Evolutionary conservation across 2,329 filamentous ascomycete species (phyloP).

Genomic region (Diaporthe ampelina): DNA sequence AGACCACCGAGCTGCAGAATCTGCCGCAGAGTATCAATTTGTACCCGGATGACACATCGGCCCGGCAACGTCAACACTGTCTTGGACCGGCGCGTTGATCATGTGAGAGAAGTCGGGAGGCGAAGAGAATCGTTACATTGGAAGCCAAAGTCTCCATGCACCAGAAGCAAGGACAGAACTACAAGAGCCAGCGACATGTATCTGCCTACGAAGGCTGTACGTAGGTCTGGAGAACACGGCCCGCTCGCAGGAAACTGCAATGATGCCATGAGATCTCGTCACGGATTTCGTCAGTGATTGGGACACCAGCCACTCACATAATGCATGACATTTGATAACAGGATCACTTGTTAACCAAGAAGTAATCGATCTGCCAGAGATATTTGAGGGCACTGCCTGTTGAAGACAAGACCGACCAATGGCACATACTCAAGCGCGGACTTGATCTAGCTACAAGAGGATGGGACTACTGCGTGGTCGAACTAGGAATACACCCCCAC

Average conservation of each 20-base stretch:
- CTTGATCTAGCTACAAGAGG: constrained; percentile 12
- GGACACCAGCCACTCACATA: background rate
- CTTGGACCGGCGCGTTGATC: constrained; percentile 11
- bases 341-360: background rate
- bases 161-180: background rate
- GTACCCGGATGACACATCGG: constrained; percentile 21
- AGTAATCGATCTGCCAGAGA: background rate
- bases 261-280: too few species aligned
- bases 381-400: background rate
- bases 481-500: constrained; percentile 34
- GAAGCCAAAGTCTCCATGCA: background rate
- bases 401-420: constrained; percentile 16
- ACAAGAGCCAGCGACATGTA: background rate
- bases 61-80: constrained; percentile 2
- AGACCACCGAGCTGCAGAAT: constrained; percentile 4
- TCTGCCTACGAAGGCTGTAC: background rate
- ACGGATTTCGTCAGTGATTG: background rate
- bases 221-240: background rate
- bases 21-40: constrained; percentile 2
- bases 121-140: background rate
- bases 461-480: constrained; percentile 5
- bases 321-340: background rate
- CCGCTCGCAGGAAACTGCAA: background rate
- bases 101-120: background rate
- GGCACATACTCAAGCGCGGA: background rate